These are phyloP conservation scores for Discostella stelligeroides DNA, from an alignment of 108 stramenopile species.

Conservation along the genomic window DNA sequence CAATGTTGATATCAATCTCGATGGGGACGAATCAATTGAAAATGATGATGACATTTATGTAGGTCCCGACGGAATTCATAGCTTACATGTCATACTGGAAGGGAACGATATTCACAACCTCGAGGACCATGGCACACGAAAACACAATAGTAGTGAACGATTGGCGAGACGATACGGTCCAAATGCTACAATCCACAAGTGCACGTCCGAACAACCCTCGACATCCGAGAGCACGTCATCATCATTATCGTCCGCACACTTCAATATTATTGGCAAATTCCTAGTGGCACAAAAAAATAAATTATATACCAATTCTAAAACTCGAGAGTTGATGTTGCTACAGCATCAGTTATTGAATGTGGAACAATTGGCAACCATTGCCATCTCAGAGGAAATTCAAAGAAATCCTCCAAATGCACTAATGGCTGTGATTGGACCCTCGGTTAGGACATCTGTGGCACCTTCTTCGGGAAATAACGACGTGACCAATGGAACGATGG, in stretches of 20 bases:
- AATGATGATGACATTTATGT: slow-evolving; percentile 32
- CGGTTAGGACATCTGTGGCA: neutral
- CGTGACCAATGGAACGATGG: neutral
- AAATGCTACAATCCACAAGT: slow-evolving; percentile 39
- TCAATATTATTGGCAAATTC: slow-evolving; percentile 48
- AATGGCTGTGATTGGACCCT: slow-evolving; percentile 82
- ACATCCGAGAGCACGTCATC: neutral
- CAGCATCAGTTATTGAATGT: slow-evolving; percentile 54
- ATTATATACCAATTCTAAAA: slow-evolving; percentile 11
- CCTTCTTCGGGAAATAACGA: neutral
- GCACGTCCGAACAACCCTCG: neutral
- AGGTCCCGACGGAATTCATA: slow-evolving; percentile 38
- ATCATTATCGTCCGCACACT: slow-evolving; percentile 15
- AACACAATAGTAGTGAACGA: slow-evolving; percentile 1
- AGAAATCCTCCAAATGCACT: slow-evolving; percentile 83
- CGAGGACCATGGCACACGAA: slow-evolving; percentile 12
- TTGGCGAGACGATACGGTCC: slow-evolving; percentile 47
- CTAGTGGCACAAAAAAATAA: slow-evolving; percentile 50
- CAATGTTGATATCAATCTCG: neutral
- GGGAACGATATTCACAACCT: neutral
- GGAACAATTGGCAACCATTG: slow-evolving; percentile 71
- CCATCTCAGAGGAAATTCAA: slow-evolving; percentile 63
- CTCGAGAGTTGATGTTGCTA: slow-evolving; percentile 32
- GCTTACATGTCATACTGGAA: slow-evolving; percentile 44
- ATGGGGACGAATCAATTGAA: slow-evolving; percentile 3